Percentiles rank a stretch among this genome's conserved stretches.
phyloP scores from a whole-genome alignment of 306 rosid genomes.

The Quercus berberidifolia region DNA sequence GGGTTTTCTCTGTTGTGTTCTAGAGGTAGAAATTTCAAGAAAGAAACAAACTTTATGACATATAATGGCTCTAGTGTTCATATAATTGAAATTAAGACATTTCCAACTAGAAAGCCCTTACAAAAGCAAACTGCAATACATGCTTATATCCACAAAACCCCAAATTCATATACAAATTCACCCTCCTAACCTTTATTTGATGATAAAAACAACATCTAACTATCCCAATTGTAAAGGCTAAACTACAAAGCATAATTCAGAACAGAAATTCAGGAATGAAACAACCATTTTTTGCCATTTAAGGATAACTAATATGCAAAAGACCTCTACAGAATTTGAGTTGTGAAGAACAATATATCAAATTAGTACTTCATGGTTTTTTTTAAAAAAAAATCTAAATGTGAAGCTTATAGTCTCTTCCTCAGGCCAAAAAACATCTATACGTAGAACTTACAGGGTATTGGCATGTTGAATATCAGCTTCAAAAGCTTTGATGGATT shows the following conservation, averaged over 20 bases:
- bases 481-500: slow-evolving; percentile 65
- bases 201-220: slow-evolving; percentile 17
- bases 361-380: not conserved
- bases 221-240: slow-evolving; percentile 8
- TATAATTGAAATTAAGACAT: not conserved
- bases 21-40: not conserved
- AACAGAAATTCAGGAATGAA: not conserved
- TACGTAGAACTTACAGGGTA: slow-evolving; percentile 43
- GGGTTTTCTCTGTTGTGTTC: not conserved
- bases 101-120: not conserved
- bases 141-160: not conserved
- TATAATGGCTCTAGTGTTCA: not conserved
- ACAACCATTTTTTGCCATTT: not conserved
- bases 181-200: slow-evolving; percentile 5
- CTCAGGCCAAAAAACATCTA: not conserved
- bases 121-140: not conserved
- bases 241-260: slow-evolving; percentile 16
- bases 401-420: too few species aligned
- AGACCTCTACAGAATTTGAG: not conserved
- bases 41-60: not conserved
- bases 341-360: slow-evolving; percentile 7
- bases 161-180: not conserved
- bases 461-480: slow-evolving; percentile 68
- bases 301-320: slow-evolving; percentile 9
- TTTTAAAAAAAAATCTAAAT: too few species aligned